Conservation (phyloP, 768 basidiomycete genomes). For the Calocybe cyanea region DNA sequence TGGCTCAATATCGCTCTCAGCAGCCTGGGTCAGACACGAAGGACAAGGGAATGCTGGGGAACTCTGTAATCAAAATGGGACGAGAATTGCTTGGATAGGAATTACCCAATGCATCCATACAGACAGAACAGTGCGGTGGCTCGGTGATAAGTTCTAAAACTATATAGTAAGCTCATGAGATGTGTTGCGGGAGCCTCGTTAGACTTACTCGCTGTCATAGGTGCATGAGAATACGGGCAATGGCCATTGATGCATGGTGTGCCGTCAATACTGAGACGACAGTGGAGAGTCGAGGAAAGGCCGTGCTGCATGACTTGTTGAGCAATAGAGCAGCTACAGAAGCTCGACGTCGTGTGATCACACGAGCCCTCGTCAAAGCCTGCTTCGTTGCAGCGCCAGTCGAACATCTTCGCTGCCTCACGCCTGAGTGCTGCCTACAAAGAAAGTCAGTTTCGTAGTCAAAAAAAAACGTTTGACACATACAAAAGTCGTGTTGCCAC, state of each 20-base stretch:
- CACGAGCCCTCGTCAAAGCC: slow-evolving; percentile 11
- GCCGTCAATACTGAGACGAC: slow-evolving; percentile 22
- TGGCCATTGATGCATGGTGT: slow-evolving; percentile 13
- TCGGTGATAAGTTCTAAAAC: neutral
- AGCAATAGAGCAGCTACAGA: slow-evolving; percentile 21
- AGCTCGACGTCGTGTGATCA: slow-evolving; percentile 5
- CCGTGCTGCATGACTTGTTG: slow-evolving; percentile 20
- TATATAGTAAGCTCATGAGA: neutral
- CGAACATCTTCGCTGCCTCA: slow-evolving; percentile 17
- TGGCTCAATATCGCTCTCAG: slow-evolving; percentile 8
- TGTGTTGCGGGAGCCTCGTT: too few species aligned
- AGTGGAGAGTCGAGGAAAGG: slow-evolving; percentile 20
- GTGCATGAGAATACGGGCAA: slow-evolving; percentile 24
- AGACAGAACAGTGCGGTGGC: slow-evolving; percentile 23
- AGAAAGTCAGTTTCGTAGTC: neutral
- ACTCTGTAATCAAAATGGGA: neutral
- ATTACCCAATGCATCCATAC: slow-evolving; percentile 21
- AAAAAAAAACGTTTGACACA: neutral
- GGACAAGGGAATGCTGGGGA: slow-evolving; percentile 22
- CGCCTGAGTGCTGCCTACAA: slow-evolving; percentile 15
- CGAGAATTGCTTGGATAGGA: neutral
- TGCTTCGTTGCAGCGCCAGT: slow-evolving; percentile 9
- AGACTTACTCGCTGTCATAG: slow-evolving; percentile 7
- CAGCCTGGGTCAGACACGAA: slow-evolving; percentile 14
- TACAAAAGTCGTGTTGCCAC: slow-evolving; percentile 20